phyloP scores from a whole-genome alignment of 2,329 filamentous ascomycete genomes.

The Xylariaceae sp. region DNA sequence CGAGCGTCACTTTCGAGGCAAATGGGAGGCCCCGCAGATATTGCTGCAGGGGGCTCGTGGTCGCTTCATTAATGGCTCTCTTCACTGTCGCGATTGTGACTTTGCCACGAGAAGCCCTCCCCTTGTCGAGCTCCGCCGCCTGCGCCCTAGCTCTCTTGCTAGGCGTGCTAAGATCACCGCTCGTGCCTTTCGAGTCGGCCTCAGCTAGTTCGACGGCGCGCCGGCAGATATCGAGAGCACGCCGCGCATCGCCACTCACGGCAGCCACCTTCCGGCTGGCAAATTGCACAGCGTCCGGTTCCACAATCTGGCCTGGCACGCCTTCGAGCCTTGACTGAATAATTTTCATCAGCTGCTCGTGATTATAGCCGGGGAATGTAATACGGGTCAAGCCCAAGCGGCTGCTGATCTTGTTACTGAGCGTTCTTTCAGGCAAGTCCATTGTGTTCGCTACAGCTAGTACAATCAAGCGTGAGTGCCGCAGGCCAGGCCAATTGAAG shows the following conservation, averaged over 20 bases:
- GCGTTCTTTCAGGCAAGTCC: constrained; percentile 93
- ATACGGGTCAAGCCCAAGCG: constrained; percentile 89
- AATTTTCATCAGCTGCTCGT: constrained; percentile 96
- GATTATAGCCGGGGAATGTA: constrained; percentile 95
- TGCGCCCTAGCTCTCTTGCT: constrained; percentile 57
- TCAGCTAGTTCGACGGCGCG: constrained; percentile 95
- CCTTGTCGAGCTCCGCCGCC: constrained; percentile 41
- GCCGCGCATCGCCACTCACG: constrained; percentile 90
- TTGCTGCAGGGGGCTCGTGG: constrained; percentile 88
- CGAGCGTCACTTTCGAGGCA: constrained; percentile 82
- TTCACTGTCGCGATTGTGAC: constrained; percentile 95
- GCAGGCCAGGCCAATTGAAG: constrained; percentile 96
- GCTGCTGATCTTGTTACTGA: constrained; percentile 98
- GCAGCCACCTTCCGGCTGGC: constrained; percentile 95
- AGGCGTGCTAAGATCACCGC: constrained; percentile 62
- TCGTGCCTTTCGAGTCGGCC: constrained; percentile 59
- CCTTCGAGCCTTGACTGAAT: constrained; percentile 92
- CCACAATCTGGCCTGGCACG: constrained; percentile 87
- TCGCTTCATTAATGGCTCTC: constrained; percentile 93
- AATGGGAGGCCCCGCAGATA: constrained; percentile 84
- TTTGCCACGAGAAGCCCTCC: constrained; percentile 54
- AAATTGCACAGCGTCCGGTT: constrained; percentile 93
- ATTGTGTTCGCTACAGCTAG: constrained; percentile 98
- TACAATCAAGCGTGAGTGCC: constrained; percentile 92
- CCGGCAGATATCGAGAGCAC: constrained; percentile 93